Evolutionary conservation across 2,329 filamentous ascomycete genomes (phyloP), one percentile per base, ranked within the genome.

Genomic region (Sporothrix luriei): DNA sequence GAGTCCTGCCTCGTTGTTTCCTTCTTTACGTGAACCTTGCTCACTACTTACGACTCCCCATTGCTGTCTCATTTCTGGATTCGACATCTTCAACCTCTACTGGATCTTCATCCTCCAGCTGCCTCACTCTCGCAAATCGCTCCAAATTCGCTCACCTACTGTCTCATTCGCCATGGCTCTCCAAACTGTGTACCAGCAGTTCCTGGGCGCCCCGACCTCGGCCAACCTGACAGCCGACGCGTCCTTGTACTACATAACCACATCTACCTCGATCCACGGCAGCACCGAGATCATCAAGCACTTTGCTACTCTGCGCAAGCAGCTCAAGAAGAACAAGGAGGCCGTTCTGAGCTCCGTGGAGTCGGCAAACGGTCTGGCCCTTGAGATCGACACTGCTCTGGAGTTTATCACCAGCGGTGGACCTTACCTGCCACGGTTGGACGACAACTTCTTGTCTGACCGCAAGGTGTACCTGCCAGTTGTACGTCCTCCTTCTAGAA

Each of bases 361-460:
- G 78, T 88, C 89, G 72, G 78, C 84, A 69, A 85, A 88, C 78
- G 87, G 88, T 57, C 80, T 96, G 73, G 91, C 89, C 69, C 77
- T 92, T 71, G 94, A 98, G 80, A 84, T 93, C 62, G 91, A 97
- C 76, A 95, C 92, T 29, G 88, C 88, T 1, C 81, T 98, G 62
- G 91, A 96, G 77, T 97, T 99, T 78, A 78, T 89, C 69, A 88
- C 85, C 72, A 89, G 91, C 73, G 95, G 94, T 74, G 94, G 93
- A 73, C 86, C 90, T 73, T 98, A 95, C 81, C 86, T 98, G 69
- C 94, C 94, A 5, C 89, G 89, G 62, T 84, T 99, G 64, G 94
- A 98, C 76, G 93, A 97, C 83, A 97, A 97, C 82, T 97, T 98
- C 79, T 82, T 99, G 70, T 84, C 91, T 69, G 93, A 97, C 80